Evolutionary conservation across 257 asterid species (phyloP), one percentile per base, ranked within the genome.

Genomic region (Sherardia arvensis): DNA sequence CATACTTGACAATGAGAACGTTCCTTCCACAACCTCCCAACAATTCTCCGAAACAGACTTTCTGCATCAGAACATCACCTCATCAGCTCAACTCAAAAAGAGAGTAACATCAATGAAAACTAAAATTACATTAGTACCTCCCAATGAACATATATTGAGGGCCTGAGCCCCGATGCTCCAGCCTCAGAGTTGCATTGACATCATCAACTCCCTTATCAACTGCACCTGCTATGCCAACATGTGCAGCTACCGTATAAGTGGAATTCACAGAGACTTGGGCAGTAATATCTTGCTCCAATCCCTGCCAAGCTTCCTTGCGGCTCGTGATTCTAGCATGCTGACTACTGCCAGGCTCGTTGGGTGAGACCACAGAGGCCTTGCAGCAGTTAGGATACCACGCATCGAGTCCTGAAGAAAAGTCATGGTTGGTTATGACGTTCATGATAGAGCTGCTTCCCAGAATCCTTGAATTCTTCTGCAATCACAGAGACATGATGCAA

Each of bases 211-310:
- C 83, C 49, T 73, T 78, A 43, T 43, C 21, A 66, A 34, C 36
- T 59, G 78, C 69, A 61, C 85, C 92, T 1, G 90, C 77, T 48
- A 84, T 69, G 21, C 85, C 84, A 64, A 87, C 87, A 77, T 72
- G 70, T 76, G 94, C 92, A 67, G 82, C 76, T n/a, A 87, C 88
- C 7, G 17, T 71, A 60, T 81, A 87, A 65, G 80, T 76, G 69
- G 79, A 47, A 48, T 90, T 88, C 4, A 66, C 59, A 26, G 77
- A 76, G 59, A 87, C 82, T 69, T 75, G 61, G 61, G 62, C 56
- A 1, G 92, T 90, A 28, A 90, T 85, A 69, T 90, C 87, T 83
- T 90, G 94, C 70, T 83, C 94, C 58, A 90, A 80, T 51, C 97
- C 97, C 59, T 90, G 97, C 95, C 95, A 90, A 48, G 69, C 49